These are phyloP conservation scores for Gossypium bickii DNA, from an alignment of 345 rosid species.

Conservation along the genomic window DNA sequence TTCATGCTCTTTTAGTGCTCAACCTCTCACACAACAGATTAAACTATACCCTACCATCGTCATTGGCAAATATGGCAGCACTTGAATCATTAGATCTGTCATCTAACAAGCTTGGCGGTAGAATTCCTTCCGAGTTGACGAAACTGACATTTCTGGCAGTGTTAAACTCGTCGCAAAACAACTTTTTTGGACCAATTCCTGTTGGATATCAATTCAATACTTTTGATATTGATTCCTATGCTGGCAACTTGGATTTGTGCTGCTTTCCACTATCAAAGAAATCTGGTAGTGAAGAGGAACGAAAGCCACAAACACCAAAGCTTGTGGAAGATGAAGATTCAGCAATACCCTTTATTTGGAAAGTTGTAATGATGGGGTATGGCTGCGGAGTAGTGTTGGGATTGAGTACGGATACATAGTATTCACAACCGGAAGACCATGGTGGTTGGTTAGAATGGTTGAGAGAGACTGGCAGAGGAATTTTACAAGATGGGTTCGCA, in stretches of 20 bases:
- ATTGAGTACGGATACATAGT: neutral
- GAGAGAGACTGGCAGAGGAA: neutral
- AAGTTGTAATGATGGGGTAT: neutral
- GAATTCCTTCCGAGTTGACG: conserved; percentile 5
- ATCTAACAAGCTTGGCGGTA: conserved; percentile 2
- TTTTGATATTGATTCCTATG: neutral
- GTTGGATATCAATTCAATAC: neutral
- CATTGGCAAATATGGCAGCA: conserved; percentile 1
- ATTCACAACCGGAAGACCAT: neutral
- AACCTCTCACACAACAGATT: conserved; percentile 7
- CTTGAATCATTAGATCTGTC: conserved; percentile 22
- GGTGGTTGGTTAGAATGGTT: neutral
- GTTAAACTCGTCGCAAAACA: neutral
- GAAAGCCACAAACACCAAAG: neutral
- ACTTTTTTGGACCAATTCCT: conserved; percentile 14
- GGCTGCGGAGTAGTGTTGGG: neutral
- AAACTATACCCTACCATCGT: conserved; percentile 15
- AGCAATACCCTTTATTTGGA: neutral
- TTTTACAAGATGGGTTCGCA: neutral
- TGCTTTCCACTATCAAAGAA: neutral
- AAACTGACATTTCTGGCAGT: neutral
- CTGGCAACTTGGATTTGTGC: neutral
- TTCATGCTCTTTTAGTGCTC: neutral
- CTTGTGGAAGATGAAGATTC: neutral
- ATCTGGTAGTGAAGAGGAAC: neutral